phyloP scores from a whole-genome alignment of 2,329 filamentous ascomycete species.

The Sporothrix brasiliensis region DNA sequence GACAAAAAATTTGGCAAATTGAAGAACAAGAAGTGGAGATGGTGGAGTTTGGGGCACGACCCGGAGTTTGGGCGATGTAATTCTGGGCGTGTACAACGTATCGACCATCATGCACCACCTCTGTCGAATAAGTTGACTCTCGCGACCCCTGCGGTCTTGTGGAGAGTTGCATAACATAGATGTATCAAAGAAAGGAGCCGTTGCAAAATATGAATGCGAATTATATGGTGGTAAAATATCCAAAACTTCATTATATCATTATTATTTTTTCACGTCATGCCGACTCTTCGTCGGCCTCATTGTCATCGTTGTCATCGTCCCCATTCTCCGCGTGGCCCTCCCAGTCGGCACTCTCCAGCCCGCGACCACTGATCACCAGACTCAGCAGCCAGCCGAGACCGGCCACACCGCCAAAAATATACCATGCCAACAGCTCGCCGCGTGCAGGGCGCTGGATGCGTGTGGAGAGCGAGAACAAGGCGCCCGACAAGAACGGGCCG shows the following conservation, averaged over 20 bases:
- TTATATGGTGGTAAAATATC: not conserved
- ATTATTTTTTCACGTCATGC: not conserved
- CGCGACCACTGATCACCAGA: conserved; percentile 70
- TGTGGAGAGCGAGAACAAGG: conserved; percentile 78
- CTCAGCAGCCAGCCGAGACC: conserved; percentile 79
- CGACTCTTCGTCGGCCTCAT: conserved; percentile 42
- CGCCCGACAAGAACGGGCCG: conserved; percentile 85
- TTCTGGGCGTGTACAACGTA: not conserved
- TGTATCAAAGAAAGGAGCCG: not conserved
- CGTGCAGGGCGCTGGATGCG: conserved; percentile 65
- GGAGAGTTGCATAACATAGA: not conserved
- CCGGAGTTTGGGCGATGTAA: not conserved
- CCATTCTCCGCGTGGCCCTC: conserved; percentile 45
- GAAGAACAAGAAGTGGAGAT: not conserved
- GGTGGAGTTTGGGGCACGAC: not conserved
- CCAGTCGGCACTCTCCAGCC: conserved; percentile 63
- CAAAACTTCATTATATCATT: not conserved
- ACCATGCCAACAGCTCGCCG: conserved; percentile 84
- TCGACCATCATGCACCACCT: not conserved
- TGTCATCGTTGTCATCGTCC: conserved; percentile 42
- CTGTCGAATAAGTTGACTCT: not conserved
- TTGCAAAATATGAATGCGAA: too few relatives aligned
- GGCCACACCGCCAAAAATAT: conserved; percentile 80
- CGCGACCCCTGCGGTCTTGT: not conserved
- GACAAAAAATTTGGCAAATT: not conserved